These are phyloP conservation scores for Lepiota venenata DNA, from an alignment of 768 basidiomycete genomes.

Conservation along the genomic window DNA sequence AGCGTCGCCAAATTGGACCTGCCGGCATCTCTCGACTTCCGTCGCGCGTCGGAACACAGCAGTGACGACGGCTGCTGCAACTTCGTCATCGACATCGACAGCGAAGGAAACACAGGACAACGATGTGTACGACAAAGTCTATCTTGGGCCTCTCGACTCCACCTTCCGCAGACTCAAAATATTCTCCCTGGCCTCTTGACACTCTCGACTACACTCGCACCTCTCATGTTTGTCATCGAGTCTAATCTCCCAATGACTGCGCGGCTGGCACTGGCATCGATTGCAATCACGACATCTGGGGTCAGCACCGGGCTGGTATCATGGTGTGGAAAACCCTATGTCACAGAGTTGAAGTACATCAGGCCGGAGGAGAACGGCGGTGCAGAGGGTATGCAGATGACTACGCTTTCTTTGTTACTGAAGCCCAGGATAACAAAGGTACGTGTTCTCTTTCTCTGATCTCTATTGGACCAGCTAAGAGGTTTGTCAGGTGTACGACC, in stretches of 20 bases:
- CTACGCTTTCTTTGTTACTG: conserved; percentile 60
- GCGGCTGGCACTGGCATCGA: conserved; percentile 60
- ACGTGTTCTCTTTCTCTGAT: conserved; percentile 4
- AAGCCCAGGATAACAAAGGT: conserved; percentile 62
- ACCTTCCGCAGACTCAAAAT: conserved; percentile 80
- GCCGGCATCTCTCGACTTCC: background rate
- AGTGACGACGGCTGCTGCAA: conserved; percentile 14
- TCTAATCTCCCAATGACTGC: conserved; percentile 70
- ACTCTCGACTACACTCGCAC: conserved; percentile 64
- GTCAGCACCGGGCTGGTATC: conserved; percentile 73
- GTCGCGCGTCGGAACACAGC: conserved; percentile 1
- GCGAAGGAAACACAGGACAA: conserved; percentile 4
- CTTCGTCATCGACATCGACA: conserved; percentile 13
- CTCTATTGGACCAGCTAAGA: background rate
- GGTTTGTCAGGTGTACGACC: conserved; percentile 58
- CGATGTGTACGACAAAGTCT: conserved; percentile 34
- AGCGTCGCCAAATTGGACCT: background rate
- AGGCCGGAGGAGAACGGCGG: conserved; percentile 38
- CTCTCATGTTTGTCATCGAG: conserved; percentile 81
- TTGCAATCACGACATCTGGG: conserved; percentile 70
- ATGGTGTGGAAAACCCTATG: conserved; percentile 73
- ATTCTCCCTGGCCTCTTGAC: conserved; percentile 79
- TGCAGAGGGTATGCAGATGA: conserved; percentile 62
- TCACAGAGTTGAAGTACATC: conserved; percentile 55
- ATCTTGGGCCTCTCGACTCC: conserved; percentile 65